Base-by-base conservation (phyloP, 2,329 filamentous ascomycete species). In the Cladosporium sp. region DNA sequence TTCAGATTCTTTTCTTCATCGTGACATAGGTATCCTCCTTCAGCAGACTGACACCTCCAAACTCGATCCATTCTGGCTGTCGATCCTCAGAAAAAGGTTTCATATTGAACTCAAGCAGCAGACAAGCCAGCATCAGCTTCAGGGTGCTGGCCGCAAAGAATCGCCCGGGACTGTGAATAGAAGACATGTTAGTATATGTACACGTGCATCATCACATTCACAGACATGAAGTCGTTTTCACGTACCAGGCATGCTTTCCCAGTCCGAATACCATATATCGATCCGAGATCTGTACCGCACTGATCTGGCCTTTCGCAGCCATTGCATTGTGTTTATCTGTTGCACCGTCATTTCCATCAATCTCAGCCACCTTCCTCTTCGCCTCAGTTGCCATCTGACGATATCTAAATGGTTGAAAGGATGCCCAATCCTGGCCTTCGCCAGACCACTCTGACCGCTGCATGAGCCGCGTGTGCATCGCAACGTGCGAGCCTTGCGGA, bases 61-160 rank as follows among this genome's bases (percentile, higher is more conserved):
- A 50, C 47, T 57, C 45, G 4, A 57, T 57, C 20, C 37, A 57
- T 20, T 57, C 19, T 10, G 55, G 45, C 25, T 57, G 52, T 32
- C 40, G 28, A 20, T 55, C 22, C 35, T 60, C 54, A 5, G 39
- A 39, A 4, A 60, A 45, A 4, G 56, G 56, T 51, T 59, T 19
- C 25, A 62, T 45, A 12, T 62, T 60, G 20, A 61, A 64, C 3
- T 59, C 34, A n/a, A 53, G 34, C 7, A 62, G 44, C 10, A 61
- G 25, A 20, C 58, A 56, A 3, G 52, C 57, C 22, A 64, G 44
- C 45, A 61, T 60, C 9, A 63, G 47, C 37, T 63, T 63, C 4
- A 62, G 50, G 4, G 51, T 55, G 22, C 58, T 59, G 10, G 37
- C 34, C 1, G 61, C 59, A 36, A 63, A 63, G 54, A 62, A 63